Evolutionary conservation across 192 early-diverging fungal genomes (phyloP), one percentile per base, ranked within the genome.

Genomic region (Diversispora epigaea): DNA sequence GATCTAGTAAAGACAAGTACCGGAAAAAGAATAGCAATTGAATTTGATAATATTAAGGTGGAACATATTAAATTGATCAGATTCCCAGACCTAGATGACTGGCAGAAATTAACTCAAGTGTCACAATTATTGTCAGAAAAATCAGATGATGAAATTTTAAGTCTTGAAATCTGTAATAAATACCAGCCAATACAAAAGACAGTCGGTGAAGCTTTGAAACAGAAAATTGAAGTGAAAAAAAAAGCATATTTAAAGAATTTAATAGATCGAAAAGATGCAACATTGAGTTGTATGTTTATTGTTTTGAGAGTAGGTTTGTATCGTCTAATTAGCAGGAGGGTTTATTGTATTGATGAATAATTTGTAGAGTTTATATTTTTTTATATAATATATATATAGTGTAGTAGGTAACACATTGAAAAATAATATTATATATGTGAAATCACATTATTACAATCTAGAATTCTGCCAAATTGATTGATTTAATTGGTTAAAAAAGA

Each of bases 61-160:
- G 58, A 0, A 0, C 9, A 32, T 61, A 4, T 61, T 7, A 61
- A 40, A 3, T 61, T 61, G 7, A n/a, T n/a, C n/a, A n/a, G n/a
- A n/a, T n/a, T n/a, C n/a, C n/a, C n/a, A n/a, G n/a, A n/a, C n/a
- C 0, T 25, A 12, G 58, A 21, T 11, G 32, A 9, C 46, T 49
- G 45, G 46, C 65, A 68, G 7, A 7, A 47, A 19, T 9, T n/a
- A 0, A 67, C 41, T 67, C 1, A 44, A 47, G 6, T 67, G 5
- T 67, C 65, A 67, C 44, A 0, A 67, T 67, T 4, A 12, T 67
- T 67, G 22, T 44, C 45, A 5, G 17, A 67, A 12, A 67, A 67
- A 45, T 44, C 65, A 67, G 65, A 47, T 8, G 65, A 67, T 6
- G 44, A 67, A 67, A 47, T 67, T 67, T 67, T 67, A 47, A 67